These are phyloP conservation scores for Colletotrichum sublineola DNA, from an alignment of 2,329 filamentous ascomycete genomes.

Conservation along the genomic window DNA sequence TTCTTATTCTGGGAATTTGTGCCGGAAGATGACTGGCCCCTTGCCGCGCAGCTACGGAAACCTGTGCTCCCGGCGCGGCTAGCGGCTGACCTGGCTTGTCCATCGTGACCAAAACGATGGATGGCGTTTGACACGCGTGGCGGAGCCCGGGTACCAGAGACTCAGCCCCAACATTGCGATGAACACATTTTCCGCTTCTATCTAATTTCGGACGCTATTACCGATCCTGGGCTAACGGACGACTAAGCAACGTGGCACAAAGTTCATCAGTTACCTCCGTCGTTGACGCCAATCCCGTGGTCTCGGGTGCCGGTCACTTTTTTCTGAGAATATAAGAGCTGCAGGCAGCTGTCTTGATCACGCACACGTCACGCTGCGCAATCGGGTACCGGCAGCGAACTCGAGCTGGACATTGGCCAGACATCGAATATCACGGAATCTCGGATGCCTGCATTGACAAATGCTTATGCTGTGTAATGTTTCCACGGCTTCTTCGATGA, in stretches of 20 bases:
- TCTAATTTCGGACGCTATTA: constrained; percentile 17
- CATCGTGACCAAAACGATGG: not conserved
- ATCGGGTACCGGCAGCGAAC: not conserved
- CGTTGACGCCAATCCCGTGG: not conserved
- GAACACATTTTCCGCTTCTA: not conserved
- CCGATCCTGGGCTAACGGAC: not conserved
- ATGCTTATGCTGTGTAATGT: too few species aligned
- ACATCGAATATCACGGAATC: not conserved
- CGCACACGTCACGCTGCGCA: not conserved
- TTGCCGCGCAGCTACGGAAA: constrained; percentile 26
- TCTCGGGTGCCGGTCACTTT: not conserved
- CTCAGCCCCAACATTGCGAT: constrained; percentile 5
- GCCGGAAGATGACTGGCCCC: constrained; percentile 1
- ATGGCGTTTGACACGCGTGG: not conserved
- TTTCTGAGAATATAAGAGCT: not conserved
- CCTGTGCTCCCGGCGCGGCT: constrained; percentile 4
- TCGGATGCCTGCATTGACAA: not conserved
- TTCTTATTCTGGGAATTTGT: not conserved
- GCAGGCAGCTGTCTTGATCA: not conserved
- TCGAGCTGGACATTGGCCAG: not conserved
- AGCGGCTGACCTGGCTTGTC: constrained; percentile 12
- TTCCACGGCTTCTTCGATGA: not conserved
- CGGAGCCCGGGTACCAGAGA: not conserved
- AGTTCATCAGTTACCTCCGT: not conserved
- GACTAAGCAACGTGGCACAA: not conserved